Percentiles rank a stretch among this genome's conserved stretches.
These are phyloP conservation scores for Rhizoclosmatium globosum DNA, from an alignment of 192 early-diverging fungal genomes.

Conservation along the genomic window DNA sequence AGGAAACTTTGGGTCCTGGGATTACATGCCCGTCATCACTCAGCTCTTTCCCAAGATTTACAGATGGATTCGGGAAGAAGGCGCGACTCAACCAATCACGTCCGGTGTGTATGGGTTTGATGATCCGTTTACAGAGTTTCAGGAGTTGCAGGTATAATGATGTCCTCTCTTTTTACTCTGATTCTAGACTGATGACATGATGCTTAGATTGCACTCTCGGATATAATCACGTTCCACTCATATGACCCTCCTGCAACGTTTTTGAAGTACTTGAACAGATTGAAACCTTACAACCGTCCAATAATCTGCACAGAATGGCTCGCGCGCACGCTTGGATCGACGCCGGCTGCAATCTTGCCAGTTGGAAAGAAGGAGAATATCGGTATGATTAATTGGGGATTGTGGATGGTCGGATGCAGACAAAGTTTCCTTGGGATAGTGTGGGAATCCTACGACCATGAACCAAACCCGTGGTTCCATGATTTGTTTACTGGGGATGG, in stretches of 20 bases:
- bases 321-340: neutral
- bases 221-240: slow-evolving; percentile 6
- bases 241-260: neutral
- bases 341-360: neutral
- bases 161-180: neutral
- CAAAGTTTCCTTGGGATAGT: neutral
- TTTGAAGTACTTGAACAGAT: neutral
- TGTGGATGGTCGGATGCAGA: slow-evolving; percentile 8
- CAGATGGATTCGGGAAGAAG: slow-evolving; percentile 13
- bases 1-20: neutral
- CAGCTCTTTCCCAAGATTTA: neutral
- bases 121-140: neutral
- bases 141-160: neutral
- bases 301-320: slow-evolving; percentile 22
- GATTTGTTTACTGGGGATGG: slow-evolving; percentile 14
- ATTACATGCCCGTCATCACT: neutral
- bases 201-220: slow-evolving; percentile 1
- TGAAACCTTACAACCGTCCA: neutral
- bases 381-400: slow-evolving; percentile 27
- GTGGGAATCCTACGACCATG: slow-evolving; percentile 20
- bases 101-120: neutral
- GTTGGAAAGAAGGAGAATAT: slow-evolving; percentile 7
- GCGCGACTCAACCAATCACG: slow-evolving; percentile 9
- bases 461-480: slow-evolving; percentile 19
- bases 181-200: neutral